Evolutionary conservation across 2,329 filamentous ascomycete species (phyloP).

Genomic region (Ophiostoma australiae): DNA sequence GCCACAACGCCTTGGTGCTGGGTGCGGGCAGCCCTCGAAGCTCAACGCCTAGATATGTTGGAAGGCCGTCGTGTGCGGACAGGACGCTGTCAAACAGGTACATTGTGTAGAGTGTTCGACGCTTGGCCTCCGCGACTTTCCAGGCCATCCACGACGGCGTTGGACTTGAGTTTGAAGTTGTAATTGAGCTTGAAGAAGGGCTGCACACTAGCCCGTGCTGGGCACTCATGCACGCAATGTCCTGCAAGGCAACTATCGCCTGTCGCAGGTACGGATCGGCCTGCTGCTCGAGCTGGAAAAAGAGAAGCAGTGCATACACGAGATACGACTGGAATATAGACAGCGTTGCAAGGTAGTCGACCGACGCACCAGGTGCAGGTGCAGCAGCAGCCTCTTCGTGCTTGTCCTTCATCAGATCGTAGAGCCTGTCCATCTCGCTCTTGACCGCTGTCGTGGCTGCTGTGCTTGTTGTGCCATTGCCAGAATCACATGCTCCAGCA

Average conservation of each 20-base stretch:
- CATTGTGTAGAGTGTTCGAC: conserved; percentile 48
- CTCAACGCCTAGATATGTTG: conserved; percentile 40
- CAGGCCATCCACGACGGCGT: conserved; percentile 49
- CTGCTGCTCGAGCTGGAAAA: conserved; percentile 1
- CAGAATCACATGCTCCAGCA: neutral
- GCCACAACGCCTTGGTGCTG: neutral
- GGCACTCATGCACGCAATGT: neutral
- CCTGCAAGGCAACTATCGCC: neutral
- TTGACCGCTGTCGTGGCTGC: neutral
- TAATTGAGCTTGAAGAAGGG: neutral
- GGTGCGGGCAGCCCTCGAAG: neutral
- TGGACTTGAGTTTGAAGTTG: neutral
- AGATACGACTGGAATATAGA: neutral
- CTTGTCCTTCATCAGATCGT: neutral
- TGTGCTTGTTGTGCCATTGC: neutral
- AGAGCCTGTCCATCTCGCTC: neutral
- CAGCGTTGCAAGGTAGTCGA: neutral
- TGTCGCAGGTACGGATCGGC: neutral
- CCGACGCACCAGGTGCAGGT: neutral
- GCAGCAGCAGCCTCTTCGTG: neutral
- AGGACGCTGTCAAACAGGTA: conserved; percentile 51
- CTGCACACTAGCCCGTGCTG: neutral
- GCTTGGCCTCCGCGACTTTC: conserved; percentile 50
- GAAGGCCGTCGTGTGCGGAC: conserved; percentile 39
- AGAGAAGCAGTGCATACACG: neutral